Percentiles rank a stretch among this genome's conserved stretches.
Evolutionary conservation across 345 rosid genomes (phyloP).

Genomic region (Salix arbutifolia): DNA sequence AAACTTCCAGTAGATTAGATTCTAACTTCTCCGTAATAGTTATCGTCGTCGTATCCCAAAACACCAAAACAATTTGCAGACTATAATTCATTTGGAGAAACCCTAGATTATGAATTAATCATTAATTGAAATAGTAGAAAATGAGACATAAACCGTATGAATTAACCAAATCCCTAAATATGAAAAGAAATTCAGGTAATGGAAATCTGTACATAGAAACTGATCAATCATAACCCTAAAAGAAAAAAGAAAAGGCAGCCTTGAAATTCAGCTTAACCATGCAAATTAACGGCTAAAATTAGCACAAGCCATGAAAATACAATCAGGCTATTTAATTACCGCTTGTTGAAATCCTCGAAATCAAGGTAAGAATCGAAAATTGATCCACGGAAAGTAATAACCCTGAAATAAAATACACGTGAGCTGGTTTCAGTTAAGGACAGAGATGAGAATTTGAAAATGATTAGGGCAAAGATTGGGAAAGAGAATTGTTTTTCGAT

Average conservation of each 20-base stretch:
- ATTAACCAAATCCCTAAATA: not conserved
- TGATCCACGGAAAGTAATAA: conserved; percentile 8
- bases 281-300: conserved; percentile 4
- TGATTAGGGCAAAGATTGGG: not conserved
- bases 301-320: not conserved
- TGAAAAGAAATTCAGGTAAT: not conserved
- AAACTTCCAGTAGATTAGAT: not conserved
- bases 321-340: not conserved
- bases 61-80: not conserved
- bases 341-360: not conserved
- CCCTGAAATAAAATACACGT: not conserved
- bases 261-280: not conserved
- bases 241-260: not conserved
- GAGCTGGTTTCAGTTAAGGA: not conserved
- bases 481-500: not conserved
- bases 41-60: not conserved
- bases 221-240: not conserved
- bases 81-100: not conserved
- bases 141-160: not conserved
- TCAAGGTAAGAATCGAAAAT: not conserved
- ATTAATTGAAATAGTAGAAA: not conserved
- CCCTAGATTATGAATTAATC: not conserved
- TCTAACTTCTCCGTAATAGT: not conserved
- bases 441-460: not conserved
- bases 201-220: not conserved